Base-by-base conservation (phyloP, 1,284 basidiomycete genomes). In the Naganishia cerealis region DNA sequence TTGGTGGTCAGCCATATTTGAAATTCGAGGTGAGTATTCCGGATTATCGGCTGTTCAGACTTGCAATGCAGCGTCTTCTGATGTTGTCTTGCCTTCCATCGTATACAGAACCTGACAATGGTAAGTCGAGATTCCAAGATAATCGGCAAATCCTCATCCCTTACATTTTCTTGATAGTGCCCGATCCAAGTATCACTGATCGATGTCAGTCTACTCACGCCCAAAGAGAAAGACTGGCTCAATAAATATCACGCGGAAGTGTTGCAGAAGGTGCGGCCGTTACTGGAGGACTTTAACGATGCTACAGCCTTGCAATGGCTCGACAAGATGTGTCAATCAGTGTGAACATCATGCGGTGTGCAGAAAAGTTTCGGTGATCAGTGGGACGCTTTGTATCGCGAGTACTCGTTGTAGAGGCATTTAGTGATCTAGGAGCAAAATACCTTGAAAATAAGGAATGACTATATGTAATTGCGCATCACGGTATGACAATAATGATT, bases 171-270 rank as follows among this genome's bases (percentile, higher is more conserved):
- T 9, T 29, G 43, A 39, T 71, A 88, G 88, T 90, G 86, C 71
- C 95, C 95, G 0, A 93, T 98, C 52, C 91, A 95, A 74, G 91
- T 89, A 68, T 91, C 87, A 67, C 84, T 99, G 54, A 81, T 98
- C 50, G 88, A 94, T 67, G 70, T 80, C 3, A 76, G 78, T 0
- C 79, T 99, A 55, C 78, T 99, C 57, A 85, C 84, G 4, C 81
- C 75, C 6, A 82, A 84, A 29, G 94, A 98, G 82, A 85, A 83
- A 71, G 78, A 79, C 63, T 99, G 95, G 95, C 71, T 98, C 71
- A 88, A 98, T 75, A 82, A 79, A 3, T 98, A 98, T 77, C 92
- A 99, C 78, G 83, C 82, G 7, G 90, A 94, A 76, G 86, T 90
- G 0, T 82, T 84, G 76, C 82, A 84, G 67, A 96, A 96, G 81